Conservation (phyloP, 331 rosid species). For the Rosa hybrid region DNA sequence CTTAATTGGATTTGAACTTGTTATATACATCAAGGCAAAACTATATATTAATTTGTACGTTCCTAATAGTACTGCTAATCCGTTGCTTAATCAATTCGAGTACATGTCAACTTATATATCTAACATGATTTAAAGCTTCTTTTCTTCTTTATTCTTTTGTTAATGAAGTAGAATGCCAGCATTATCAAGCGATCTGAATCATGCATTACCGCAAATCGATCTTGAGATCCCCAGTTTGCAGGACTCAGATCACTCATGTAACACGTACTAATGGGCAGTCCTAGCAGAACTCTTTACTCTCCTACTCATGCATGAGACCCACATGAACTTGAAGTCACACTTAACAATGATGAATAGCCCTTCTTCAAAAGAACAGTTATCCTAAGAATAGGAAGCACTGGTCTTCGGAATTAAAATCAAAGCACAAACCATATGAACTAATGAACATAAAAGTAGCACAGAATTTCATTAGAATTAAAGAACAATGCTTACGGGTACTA, state of each 20-base stretch:
- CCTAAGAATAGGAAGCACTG: background rate
- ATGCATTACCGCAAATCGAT: background rate
- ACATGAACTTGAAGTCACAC: background rate
- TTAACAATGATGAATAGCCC: background rate
- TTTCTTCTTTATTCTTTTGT: background rate
- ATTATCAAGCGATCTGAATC: background rate
- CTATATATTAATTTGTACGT: too few relatives aligned
- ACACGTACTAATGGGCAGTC: background rate
- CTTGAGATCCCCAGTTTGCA: background rate
- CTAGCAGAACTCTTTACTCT: background rate
- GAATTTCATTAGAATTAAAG: background rate
- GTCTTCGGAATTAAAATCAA: background rate
- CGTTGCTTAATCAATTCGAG: background rate
- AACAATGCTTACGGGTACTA: conserved; percentile 43
- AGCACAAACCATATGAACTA: background rate
- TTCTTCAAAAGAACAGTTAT: background rate
- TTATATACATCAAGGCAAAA: background rate
- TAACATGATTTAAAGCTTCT: background rate
- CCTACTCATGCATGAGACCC: background rate
- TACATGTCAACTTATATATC: background rate
- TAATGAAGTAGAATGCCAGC: background rate
- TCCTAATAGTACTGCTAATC: background rate
- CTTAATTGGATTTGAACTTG: background rate
- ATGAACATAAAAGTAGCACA: background rate
- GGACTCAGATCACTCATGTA: background rate